These are phyloP conservation scores for Oryza punctata DNA, from an alignment of 176 grass and related monocot genomes.

Conservation along the genomic window DNA sequence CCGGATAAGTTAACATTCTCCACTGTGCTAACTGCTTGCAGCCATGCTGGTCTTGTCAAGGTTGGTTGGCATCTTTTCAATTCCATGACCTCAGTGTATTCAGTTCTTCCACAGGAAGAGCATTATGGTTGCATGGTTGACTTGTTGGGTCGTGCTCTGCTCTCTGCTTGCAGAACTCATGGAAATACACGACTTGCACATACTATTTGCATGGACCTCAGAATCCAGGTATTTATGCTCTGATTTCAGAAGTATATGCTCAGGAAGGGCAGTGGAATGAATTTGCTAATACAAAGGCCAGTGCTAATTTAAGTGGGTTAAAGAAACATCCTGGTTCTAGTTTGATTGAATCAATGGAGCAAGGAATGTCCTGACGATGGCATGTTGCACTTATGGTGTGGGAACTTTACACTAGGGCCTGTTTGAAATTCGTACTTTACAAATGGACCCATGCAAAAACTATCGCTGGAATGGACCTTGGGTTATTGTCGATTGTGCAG, in stretches of 20 bases:
- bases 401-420: background rate
- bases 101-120: slow-evolving; percentile 58
- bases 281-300: slow-evolving; percentile 51
- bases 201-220: slow-evolving; percentile 41
- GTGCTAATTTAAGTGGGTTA: slow-evolving; percentile 44
- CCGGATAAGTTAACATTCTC: slow-evolving; percentile 66
- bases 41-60: slow-evolving; percentile 64
- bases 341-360: slow-evolving; percentile 49
- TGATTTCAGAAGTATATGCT: slow-evolving; percentile 62
- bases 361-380: slow-evolving; percentile 1
- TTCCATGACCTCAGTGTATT: slow-evolving; percentile 54
- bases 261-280: slow-evolving; percentile 59
- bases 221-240: slow-evolving; percentile 59
- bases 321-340: slow-evolving; percentile 64
- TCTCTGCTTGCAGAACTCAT: slow-evolving; percentile 64
- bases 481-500: background rate
- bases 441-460: background rate
- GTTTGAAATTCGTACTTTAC: background rate
- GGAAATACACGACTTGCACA: slow-evolving; percentile 57
- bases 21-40: slow-evolving; percentile 67
- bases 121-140: slow-evolving; percentile 70
- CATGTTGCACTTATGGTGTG: background rate
- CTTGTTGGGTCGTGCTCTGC: slow-evolving; percentile 62
- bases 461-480: background rate
- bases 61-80: slow-evolving; percentile 56